These are phyloP conservation scores for Flaveria sonorensis DNA, from an alignment of 129 eudicot genomes.

Conservation along the genomic window DNA sequence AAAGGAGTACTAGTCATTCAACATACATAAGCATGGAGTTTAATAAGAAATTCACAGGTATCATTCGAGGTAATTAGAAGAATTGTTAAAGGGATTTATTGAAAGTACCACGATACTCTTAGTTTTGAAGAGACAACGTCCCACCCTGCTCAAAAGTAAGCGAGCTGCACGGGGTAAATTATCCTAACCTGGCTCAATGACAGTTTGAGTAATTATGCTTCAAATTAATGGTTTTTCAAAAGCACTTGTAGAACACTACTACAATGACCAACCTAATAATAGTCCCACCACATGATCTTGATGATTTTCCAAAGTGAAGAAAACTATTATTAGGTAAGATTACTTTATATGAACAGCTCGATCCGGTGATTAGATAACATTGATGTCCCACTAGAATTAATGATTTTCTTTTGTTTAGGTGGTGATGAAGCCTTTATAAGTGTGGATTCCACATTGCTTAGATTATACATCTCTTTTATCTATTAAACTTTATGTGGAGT, in stretches of 20 bases:
- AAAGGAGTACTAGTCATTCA: too few relatives aligned
- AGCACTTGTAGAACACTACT: too few relatives aligned
- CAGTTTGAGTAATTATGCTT: not conserved
- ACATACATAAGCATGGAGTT: too few relatives aligned
- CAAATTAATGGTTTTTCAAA: too few relatives aligned
- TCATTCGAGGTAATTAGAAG: not conserved
- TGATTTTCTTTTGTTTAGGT: not conserved
- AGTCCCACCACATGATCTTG: not conserved
- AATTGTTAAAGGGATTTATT: not conserved
- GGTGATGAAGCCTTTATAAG: not conserved
- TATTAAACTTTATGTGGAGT: slow-evolving; percentile 32
- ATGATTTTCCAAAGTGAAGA: not conserved
- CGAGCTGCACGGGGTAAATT: not conserved
- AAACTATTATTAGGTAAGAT: not conserved
- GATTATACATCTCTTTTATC: slow-evolving; percentile 13
- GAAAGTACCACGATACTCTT: not conserved
- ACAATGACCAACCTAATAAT: too few relatives aligned
- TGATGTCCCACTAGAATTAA: not conserved
- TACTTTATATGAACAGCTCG: not conserved
- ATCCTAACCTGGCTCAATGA: not conserved
- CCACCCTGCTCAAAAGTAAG: not conserved
- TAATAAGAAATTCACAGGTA: too few relatives aligned
- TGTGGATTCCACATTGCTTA: slow-evolving; percentile 19
- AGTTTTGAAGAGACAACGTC: too few relatives aligned
- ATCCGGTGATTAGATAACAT: not conserved